These are phyloP conservation scores for Ogataea corticis DNA, from an alignment of 805 yeast species.

Conservation along the genomic window DNA sequence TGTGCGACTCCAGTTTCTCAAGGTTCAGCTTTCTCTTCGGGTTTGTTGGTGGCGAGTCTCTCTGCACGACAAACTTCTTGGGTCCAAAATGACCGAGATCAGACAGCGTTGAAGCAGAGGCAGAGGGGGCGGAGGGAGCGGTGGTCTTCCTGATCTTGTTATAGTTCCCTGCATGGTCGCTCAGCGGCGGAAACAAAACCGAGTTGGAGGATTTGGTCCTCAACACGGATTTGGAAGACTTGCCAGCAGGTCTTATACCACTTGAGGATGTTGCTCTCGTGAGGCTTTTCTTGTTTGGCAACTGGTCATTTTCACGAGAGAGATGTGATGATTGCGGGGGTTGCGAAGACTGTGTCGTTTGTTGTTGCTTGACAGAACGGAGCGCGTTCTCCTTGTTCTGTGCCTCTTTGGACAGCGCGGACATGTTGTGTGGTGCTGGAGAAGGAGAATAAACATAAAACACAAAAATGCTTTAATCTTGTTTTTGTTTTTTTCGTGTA, in stretches of 20 bases:
- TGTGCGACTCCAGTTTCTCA: slow-evolving; percentile 14
- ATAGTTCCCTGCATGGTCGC: slow-evolving; percentile 12
- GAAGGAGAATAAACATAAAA: neutral
- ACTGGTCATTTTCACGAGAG: slow-evolving; percentile 12
- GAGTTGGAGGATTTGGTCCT: slow-evolving; percentile 30
- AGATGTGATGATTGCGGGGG: too few species aligned
- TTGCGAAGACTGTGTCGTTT: neutral
- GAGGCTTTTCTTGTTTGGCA: slow-evolving; percentile 11
- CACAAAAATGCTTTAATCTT: neutral
- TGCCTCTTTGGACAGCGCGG: slow-evolving; percentile 6
- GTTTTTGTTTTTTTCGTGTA: neutral
- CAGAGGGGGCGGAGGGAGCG: neutral
- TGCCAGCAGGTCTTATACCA: slow-evolving; percentile 13
- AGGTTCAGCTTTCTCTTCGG: slow-evolving; percentile 23
- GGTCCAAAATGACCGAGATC: slow-evolving; percentile 15
- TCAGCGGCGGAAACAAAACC: slow-evolving; percentile 13
- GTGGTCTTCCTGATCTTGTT: slow-evolving; percentile 24
- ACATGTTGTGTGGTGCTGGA: slow-evolving; percentile 5
- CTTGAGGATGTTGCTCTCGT: slow-evolving; percentile 15
- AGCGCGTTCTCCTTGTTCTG: slow-evolving; percentile 24
- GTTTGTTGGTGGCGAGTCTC: slow-evolving; percentile 30
- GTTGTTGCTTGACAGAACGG: slow-evolving; percentile 8
- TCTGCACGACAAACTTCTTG: slow-evolving; percentile 35
- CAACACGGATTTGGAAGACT: slow-evolving; percentile 21
- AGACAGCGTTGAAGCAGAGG: slow-evolving; percentile 7